Evolutionary conservation across 108 stramenopile genomes (phyloP).

Genomic region (Discostella pseudostelligera): DNA sequence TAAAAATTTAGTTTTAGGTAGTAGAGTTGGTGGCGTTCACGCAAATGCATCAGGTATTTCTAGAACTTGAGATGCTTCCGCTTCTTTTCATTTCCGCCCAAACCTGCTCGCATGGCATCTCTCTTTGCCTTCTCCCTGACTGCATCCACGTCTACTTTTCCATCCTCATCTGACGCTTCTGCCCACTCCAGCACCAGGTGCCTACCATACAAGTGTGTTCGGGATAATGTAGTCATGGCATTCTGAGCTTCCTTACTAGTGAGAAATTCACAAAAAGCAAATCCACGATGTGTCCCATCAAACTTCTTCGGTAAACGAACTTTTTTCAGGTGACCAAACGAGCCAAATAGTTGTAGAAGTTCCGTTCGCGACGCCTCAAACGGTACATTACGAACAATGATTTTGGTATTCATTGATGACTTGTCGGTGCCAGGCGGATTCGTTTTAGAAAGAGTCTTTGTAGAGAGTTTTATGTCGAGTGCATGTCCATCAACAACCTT

Average conservation of each 20-base stretch:
- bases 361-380: conserved; percentile 95
- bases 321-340: conserved; percentile 90
- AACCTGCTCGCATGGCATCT: conserved; percentile 48
- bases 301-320: conserved; percentile 98
- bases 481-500: conserved; percentile 90
- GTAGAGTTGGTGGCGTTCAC: too few species aligned
- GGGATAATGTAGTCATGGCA: conserved; percentile 81
- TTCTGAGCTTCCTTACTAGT: conserved; percentile 90
- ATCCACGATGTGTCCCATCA: conserved; percentile 96
- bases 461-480: conserved; percentile 84
- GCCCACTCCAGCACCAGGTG: conserved; percentile 98
- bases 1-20: too few species aligned
- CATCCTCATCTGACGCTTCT: conserved; percentile 54
- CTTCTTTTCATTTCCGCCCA: conserved; percentile 29
- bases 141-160: conserved; percentile 46
- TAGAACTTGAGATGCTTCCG: conserved; percentile 36
- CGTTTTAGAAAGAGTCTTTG: conserved; percentile 46
- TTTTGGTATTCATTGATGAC: conserved; percentile 69
- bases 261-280: conserved; percentile 96
- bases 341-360: conserved; percentile 88
- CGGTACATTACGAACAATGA: conserved; percentile 96
- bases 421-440: conserved; percentile 16
- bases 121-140: conserved; percentile 78
- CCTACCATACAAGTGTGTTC: conserved; percentile 97
- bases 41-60: too few species aligned